Base-by-base conservation (phyloP, 345 rosid species). In the Salix caprea region DNA sequence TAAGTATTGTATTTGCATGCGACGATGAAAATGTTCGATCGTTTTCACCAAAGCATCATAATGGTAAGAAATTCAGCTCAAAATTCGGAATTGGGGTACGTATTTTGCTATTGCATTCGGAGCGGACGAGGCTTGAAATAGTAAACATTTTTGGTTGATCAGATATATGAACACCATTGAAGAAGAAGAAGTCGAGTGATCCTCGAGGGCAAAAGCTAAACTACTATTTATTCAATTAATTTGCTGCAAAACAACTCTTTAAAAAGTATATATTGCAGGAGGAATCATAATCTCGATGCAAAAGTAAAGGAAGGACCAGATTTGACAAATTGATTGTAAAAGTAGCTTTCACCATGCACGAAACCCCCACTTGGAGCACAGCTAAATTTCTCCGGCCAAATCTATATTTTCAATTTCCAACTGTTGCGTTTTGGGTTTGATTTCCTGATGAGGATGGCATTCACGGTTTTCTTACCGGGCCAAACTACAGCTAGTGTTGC, bases 1-100 rank as follows among this genome's bases (percentile, higher is more conserved):
- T 62, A 76, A 83, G 73, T 37, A 66, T 44, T 46, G 68, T 18
- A 3, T 48, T 52, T 66, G 81, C 83, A 83, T 79, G 85, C 81
- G 5, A 73, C 81, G 5, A 73, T 28, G 52, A 37, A 8, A 26
- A 70, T 76, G 68, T 14, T 70, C 76, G 46, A 73, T 79, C 76
- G 73, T 83, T 76, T 16, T 30, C 60, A 37, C 72, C 52, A 19
- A 12, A 54, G 26, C 62, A 52, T 50, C 26, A 54, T 58, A 56
- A 71, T 48, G 15, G 73, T 28, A 7, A 21, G 21, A 50, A 4
- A 19, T 44, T 37, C 37, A 48, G 0, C 4, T 71, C 65, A 6
- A 16, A 32, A 52, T 42, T 42, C 32, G 68, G 37, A 34, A 14
- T 7, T 5, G 24, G 54, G 46, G 46, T 5, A 34, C 37, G 37